These are phyloP conservation scores for Paratinospora sagittata DNA, from an alignment of 164 flowering plant genomes.

Conservation along the genomic window DNA sequence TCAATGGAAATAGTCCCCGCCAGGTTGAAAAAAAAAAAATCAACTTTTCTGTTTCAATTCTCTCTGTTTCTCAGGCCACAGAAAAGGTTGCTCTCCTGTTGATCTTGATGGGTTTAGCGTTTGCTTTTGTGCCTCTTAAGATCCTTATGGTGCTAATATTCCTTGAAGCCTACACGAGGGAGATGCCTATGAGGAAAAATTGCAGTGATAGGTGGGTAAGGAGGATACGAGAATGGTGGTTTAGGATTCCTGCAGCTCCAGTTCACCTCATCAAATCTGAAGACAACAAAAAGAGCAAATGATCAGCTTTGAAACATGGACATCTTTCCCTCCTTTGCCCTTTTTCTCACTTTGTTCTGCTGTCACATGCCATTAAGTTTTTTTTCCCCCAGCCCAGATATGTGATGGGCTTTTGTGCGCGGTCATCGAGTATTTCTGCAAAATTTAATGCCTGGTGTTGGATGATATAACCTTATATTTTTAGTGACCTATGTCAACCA, in stretches of 20 bases:
- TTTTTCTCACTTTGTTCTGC: too few species aligned
- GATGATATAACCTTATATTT: too few species aligned
- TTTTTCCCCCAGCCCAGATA: too few species aligned
- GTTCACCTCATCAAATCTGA: slow-evolving; percentile 53
- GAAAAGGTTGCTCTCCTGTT: slow-evolving; percentile 43
- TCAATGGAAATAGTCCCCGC: too few species aligned
- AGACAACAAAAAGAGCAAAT: slow-evolving; percentile 49
- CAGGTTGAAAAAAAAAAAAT: too few species aligned
- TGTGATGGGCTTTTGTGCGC: too few species aligned
- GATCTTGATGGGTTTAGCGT: slow-evolving; percentile 34
- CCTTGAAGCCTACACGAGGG: slow-evolving; percentile 63
- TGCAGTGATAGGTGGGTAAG: slow-evolving; percentile 49
- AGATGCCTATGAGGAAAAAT: slow-evolving; percentile 62
- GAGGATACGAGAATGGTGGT: slow-evolving; percentile 83
- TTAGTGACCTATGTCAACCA: too few species aligned
- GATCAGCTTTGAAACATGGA: slow-evolving; percentile 1
- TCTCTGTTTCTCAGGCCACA: slow-evolving; percentile 48
- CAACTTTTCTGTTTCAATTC: not conserved
- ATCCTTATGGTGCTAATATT: slow-evolving; percentile 32
- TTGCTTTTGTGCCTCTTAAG: slow-evolving; percentile 48
- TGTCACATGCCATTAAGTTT: too few species aligned
- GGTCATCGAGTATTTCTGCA: too few species aligned
- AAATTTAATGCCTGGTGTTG: too few species aligned
- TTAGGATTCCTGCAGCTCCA: slow-evolving; percentile 82
- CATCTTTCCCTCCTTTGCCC: too few species aligned